A percentile compares a stretch with the other conserved stretches of the same genome.
Conservation (phyloP, 345 rosid species). For the Rhodomyrtus tomentosa region DNA sequence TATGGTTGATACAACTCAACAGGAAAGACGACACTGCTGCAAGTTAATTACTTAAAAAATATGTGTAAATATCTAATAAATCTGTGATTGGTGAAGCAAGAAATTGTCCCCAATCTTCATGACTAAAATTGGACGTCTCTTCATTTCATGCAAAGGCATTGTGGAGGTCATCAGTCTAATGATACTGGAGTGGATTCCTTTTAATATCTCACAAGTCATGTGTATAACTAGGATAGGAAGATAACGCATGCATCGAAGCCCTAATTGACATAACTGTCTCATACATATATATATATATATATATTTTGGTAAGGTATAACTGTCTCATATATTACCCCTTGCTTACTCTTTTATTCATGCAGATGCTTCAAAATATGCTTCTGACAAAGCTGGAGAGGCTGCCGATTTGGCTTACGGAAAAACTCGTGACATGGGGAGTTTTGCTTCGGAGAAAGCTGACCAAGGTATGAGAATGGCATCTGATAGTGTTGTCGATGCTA, state of each 20-base stretch:
- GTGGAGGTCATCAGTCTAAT: background rate
- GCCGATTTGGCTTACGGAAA: constrained; percentile 8
- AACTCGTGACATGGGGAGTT: constrained; percentile 4
- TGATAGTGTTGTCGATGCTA: constrained; percentile 5
- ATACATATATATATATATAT: no score
- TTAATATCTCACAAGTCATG: background rate
- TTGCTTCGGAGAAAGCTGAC: constrained; percentile 1
- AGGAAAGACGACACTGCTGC: background rate
- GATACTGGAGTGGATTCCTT: background rate
- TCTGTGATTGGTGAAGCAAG: background rate
- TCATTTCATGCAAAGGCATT: rapidly evolving
- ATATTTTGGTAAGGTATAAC: no score
- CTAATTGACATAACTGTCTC: background rate
- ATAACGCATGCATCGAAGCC: background rate
- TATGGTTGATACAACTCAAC: background rate
- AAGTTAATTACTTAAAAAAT: background rate
- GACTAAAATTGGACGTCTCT: background rate
- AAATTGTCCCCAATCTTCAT: background rate
- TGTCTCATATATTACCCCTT: background rate
- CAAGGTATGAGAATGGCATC: constrained; percentile 4
- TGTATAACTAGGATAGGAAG: background rate
- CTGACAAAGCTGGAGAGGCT: constrained; percentile 15
- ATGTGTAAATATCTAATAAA: background rate
- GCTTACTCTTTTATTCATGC: background rate
- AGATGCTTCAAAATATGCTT: constrained; percentile 15